These are phyloP conservation scores for Fusarium hainanense DNA, from an alignment of 2,329 filamentous ascomycete species.

Conservation along the genomic window DNA sequence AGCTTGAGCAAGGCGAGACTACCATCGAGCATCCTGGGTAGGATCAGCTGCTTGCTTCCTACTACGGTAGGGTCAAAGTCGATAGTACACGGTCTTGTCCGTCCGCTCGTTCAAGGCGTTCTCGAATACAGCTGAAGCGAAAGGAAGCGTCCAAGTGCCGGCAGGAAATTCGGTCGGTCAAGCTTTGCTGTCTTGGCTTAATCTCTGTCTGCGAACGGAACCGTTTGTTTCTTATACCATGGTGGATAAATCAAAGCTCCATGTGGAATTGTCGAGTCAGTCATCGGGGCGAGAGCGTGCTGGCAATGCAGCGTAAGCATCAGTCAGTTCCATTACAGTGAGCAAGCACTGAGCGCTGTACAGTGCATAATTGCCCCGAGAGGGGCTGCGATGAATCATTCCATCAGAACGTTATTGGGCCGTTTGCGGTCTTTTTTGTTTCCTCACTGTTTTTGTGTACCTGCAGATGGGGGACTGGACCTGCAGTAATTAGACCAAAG, in stretches of 20 bases:
- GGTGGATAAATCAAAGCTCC: slow-evolving; percentile 18
- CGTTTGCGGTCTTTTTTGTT: slow-evolving; percentile 25
- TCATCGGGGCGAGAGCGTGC: background rate
- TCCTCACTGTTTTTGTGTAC: slow-evolving; percentile 23
- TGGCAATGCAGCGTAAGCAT: slow-evolving; percentile 8
- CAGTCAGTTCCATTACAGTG: background rate
- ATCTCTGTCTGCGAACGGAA: slow-evolving; percentile 22
- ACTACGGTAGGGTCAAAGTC: background rate
- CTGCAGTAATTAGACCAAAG: slow-evolving; percentile 29
- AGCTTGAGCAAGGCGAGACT: slow-evolving; percentile 4
- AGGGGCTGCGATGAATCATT: slow-evolving; percentile 15
- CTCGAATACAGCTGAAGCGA: slow-evolving; percentile 23
- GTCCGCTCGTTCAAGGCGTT: slow-evolving; percentile 9
- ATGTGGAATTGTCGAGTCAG: slow-evolving; percentile 34
- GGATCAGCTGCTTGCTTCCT: slow-evolving; percentile 2
- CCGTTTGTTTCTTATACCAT: slow-evolving; percentile 18
- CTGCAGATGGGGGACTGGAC: slow-evolving; percentile 30
- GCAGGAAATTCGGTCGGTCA: slow-evolving; percentile 9
- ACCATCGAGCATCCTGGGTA: slow-evolving; percentile 11
- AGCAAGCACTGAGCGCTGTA: background rate
- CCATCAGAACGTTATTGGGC: slow-evolving; percentile 19
- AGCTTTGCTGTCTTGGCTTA: slow-evolving; percentile 21
- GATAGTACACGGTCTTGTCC: slow-evolving; percentile 8
- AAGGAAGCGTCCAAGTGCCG: slow-evolving; percentile 14
- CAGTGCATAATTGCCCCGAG: background rate